Base-by-base conservation (phyloP, 1,284 basidiomycete genomes). In the Cryptococcus wingfieldii region DNA sequence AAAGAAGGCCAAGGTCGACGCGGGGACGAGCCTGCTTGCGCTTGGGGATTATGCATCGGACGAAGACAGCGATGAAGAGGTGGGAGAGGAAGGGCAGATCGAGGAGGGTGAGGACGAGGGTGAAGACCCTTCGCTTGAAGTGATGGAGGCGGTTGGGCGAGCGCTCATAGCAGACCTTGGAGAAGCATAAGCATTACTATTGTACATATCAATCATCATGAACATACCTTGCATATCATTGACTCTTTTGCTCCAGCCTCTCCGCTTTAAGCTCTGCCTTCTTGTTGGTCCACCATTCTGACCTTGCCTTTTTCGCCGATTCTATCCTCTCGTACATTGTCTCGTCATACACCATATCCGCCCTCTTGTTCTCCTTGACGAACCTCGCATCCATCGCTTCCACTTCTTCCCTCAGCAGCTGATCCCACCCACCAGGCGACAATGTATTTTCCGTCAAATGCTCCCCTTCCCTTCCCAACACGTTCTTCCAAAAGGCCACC, bases 401-500 rank as follows among this genome's bases (percentile, higher is more conserved):
- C 23, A 63, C 47, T 46, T 63, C 59, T 28, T 61, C 54, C 50
- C 50, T 43, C 19, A 60, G 38, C 6, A 54, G 37, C 13, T 25
- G 50, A 51, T 57, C 55, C 59, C 59, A 60, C 7, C 50, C 52
- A 43, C 58, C 53, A 18, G 48, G 47, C 5, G 44, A 49, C 49
- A 47, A 31, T 16, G 47, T 7, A 46, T 58, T 47, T 37, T 47
- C 51, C 38, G 19, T 57, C 53, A 12, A 65, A 66, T 7, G 61
- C 61, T 38, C 41, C 51, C 37, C 49, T 54, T 14, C 41, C 50
- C 38, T 19, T 56, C 53, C 16, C 66, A 66, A 6, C 60, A 61
- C 39, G 41, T 54, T 31, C 49, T 54, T 13, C 44, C 51, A 86
- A 50, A 90, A 86, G 2, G 63, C 57, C 3, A 71, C 67, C 73